Evolutionary conservation across 2,329 filamentous ascomycete species (phyloP).

Genomic region (Microthyrium microscopicum): DNA sequence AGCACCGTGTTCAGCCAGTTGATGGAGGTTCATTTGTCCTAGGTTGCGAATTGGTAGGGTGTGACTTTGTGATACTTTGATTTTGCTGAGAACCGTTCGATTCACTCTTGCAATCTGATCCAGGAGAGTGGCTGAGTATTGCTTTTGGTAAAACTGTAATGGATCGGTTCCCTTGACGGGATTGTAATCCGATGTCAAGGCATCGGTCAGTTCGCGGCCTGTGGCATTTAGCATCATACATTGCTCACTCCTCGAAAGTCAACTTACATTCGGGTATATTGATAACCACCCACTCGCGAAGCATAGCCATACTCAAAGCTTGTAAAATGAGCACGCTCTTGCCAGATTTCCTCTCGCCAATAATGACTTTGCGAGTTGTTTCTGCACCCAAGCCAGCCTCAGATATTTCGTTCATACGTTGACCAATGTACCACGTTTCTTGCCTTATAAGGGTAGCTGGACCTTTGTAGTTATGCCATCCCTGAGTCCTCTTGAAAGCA

Average conservation of each 20-base stretch:
- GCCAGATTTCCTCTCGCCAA: conserved; percentile 57
- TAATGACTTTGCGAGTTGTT: conserved; percentile 48
- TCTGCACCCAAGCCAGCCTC: conserved; percentile 17
- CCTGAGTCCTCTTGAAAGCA: conserved; percentile 81
- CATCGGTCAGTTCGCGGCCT: conserved; percentile 71
- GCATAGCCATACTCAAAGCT: conserved; percentile 61
- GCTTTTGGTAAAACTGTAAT: conserved; percentile 56
- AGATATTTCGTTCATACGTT: conserved; percentile 41
- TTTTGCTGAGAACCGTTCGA: conserved; percentile 38
- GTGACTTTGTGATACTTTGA: conserved; percentile 35
- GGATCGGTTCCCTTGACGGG: conserved; percentile 41
- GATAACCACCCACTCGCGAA: conserved; percentile 78
- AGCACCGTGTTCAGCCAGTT: conserved; percentile 51
- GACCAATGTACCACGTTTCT: conserved; percentile 60
- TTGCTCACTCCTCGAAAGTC: background rate
- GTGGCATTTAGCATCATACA: conserved; percentile 5
- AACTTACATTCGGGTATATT: conserved; percentile 70
- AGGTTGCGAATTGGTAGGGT: conserved; percentile 44
- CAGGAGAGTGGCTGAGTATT: conserved; percentile 60
- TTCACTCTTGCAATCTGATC: conserved; percentile 59
- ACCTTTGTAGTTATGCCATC: conserved; percentile 70
- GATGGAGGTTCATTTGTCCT: conserved; percentile 42
- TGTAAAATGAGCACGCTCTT: conserved; percentile 82
- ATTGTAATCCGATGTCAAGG: conserved; percentile 65
- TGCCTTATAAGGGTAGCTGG: conserved; percentile 64